Conservation (phyloP, 2,329 filamentous ascomycete genomes). For the Xylariaceae sp. region DNA sequence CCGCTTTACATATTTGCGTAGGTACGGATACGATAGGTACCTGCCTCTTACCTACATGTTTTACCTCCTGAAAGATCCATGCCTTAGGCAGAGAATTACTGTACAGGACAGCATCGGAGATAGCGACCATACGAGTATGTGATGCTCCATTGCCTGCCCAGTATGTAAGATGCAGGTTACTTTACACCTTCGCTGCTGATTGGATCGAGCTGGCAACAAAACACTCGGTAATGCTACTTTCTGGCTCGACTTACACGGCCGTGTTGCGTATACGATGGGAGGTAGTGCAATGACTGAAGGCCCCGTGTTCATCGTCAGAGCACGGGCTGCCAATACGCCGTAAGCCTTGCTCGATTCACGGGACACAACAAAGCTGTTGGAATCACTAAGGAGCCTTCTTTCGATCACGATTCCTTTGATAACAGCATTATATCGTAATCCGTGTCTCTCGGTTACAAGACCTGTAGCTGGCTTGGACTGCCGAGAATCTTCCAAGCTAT, state of each 20-base stretch:
- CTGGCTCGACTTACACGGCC: neutral
- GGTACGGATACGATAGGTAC: too few relatives aligned
- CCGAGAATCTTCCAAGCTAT: neutral
- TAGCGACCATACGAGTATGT: neutral
- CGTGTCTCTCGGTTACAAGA: neutral
- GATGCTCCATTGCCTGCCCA: neutral
- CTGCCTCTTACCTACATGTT: neutral
- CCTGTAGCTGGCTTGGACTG: neutral
- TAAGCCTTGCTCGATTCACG: too few relatives aligned
- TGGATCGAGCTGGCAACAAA: neutral
- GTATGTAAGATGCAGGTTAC: conserved; percentile 4
- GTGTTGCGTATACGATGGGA: neutral
- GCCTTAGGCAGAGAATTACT: neutral
- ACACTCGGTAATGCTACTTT: neutral
- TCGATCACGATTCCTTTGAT: neutral
- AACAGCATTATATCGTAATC: neutral
- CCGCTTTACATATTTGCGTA: too few relatives aligned
- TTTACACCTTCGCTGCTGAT: conserved; percentile 1
- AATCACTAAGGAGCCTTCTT: neutral
- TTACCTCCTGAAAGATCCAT: neutral
- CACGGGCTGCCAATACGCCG: too few relatives aligned
- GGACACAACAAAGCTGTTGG: neutral
- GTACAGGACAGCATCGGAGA: neutral
- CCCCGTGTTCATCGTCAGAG: neutral
- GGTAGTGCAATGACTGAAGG: neutral